Percentiles rank a stretch among this genome's conserved stretches.
Evolutionary conservation across 805 yeast species (phyloP).

Genomic region (Zygosaccharomyces siamensis): DNA sequence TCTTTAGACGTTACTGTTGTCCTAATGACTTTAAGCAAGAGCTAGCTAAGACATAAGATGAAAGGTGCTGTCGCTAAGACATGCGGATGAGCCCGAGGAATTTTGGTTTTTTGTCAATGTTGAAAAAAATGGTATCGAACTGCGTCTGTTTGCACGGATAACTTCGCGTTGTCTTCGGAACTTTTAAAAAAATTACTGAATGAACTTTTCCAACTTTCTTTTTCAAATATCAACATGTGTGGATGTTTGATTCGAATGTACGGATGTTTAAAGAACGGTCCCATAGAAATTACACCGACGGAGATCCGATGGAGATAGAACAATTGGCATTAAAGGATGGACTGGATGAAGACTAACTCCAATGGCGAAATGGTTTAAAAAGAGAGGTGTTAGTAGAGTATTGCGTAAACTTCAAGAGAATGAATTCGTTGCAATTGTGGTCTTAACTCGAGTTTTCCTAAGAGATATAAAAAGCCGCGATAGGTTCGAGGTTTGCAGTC

Average conservation of each 20-base stretch:
- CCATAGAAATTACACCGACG: background rate
- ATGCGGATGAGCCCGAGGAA: background rate
- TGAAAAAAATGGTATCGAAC: background rate
- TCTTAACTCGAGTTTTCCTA: background rate
- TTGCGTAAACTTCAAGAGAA: background rate
- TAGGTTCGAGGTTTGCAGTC: background rate
- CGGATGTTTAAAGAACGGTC: background rate
- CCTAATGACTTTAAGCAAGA: background rate
- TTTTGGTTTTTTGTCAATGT: background rate
- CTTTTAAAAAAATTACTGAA: background rate
- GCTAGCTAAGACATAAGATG: background rate
- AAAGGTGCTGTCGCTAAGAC: background rate
- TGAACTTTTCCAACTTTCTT: background rate
- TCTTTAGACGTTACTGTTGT: conserved; percentile 14
- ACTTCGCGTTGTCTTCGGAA: background rate
- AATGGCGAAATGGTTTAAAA: background rate
- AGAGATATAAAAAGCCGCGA: background rate
- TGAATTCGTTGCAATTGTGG: background rate
- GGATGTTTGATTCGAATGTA: background rate
- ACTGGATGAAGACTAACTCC: background rate
- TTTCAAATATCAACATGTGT: background rate
- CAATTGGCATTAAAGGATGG: background rate
- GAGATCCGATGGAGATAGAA: background rate
- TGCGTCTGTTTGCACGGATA: background rate
- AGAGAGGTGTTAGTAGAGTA: background rate